A percentile compares a stretch with the other conserved stretches of the same genome.
These are phyloP conservation scores for Fomitopsis serialis DNA, from an alignment of 768 basidiomycete genomes.

Conservation along the genomic window DNA sequence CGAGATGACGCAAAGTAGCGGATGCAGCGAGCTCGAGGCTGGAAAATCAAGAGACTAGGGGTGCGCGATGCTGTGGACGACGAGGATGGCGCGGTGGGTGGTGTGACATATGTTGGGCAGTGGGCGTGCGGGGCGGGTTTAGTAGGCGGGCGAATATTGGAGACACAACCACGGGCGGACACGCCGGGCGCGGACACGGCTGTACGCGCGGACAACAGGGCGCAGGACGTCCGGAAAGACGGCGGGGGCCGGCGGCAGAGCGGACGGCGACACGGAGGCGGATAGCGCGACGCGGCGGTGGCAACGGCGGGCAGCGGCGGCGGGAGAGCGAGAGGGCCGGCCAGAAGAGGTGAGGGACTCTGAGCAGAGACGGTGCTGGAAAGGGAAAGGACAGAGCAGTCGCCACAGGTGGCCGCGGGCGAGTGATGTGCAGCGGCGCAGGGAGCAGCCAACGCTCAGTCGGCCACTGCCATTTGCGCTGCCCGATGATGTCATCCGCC, in stretches of 20 bases:
- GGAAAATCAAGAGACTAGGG: neutral
- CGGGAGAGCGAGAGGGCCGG: conserved; percentile 14
- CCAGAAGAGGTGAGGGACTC: too few species aligned
- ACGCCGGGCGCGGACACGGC: neutral
- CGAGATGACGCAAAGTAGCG: conserved; percentile 14
- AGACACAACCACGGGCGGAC: conserved; percentile 2
- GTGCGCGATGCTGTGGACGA: conserved; percentile 10
- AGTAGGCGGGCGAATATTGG: neutral
- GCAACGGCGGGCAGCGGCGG: conserved; percentile 1
- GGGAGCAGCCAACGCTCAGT: too few species aligned
- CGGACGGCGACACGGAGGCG: conserved; percentile 7
- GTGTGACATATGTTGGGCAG: conserved; percentile 17
- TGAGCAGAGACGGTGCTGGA: neutral
- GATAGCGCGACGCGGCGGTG: conserved; percentile 25
- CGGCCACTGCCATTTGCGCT: neutral
- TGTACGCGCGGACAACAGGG: conserved; percentile 1
- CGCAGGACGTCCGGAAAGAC: neutral
- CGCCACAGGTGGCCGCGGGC: too few species aligned
- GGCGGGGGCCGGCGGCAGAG: conserved; percentile 19
- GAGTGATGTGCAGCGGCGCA: too few species aligned
- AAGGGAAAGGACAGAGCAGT: conserved; percentile 19
- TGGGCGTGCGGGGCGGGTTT: neutral
- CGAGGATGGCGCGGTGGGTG: conserved; percentile 7
- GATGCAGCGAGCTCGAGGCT: conserved; percentile 7
- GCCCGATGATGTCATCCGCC: conserved; percentile 19